Percentiles rank a stretch among this genome's conserved stretches.
phyloP scores from a whole-genome alignment of 1,284 basidiomycete species.

The Wallemia hederae region DNA sequence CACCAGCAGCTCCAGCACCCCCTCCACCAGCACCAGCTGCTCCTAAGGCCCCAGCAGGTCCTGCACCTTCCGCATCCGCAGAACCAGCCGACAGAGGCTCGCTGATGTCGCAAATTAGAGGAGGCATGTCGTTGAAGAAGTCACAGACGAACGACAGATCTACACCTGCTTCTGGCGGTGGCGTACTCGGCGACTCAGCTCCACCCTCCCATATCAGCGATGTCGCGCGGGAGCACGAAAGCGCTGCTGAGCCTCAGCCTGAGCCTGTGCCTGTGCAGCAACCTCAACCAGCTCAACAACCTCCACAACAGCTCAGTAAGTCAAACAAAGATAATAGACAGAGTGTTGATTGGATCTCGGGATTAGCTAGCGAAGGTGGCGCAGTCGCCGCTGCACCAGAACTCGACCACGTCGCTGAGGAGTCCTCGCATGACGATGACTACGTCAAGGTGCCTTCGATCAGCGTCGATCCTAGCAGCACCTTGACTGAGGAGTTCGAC shows the following conservation, averaged over 20 bases:
- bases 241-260: constrained; percentile 2
- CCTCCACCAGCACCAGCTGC: constrained; percentile 15
- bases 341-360: constrained; percentile 71
- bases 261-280: too few relatives aligned
- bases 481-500: constrained; percentile 22
- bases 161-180: constrained; percentile 35
- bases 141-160: constrained; percentile 62
- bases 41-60: constrained; percentile 15
- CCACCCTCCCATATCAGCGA: constrained; percentile 40
- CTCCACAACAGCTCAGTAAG: constrained; percentile 8
- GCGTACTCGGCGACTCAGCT: constrained; percentile 38
- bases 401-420: constrained; percentile 6
- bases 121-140: constrained; percentile 44
- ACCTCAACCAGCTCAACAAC: constrained; percentile 4
- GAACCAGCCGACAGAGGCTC: constrained; percentile 29
- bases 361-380: constrained; percentile 39
- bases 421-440: constrained; percentile 11
- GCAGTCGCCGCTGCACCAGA: constrained; percentile 1
- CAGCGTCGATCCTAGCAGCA: constrained; percentile 23
- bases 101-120: constrained; percentile 51
- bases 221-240: constrained; percentile 17
- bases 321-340: constrained; percentile 27
- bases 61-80: constrained; percentile 9
- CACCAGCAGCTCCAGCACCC: constrained; percentile 17
- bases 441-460: constrained; percentile 10